Conservation (phyloP, 768 basidiomycete species). For the Rhizopogon roseolus region DNA sequence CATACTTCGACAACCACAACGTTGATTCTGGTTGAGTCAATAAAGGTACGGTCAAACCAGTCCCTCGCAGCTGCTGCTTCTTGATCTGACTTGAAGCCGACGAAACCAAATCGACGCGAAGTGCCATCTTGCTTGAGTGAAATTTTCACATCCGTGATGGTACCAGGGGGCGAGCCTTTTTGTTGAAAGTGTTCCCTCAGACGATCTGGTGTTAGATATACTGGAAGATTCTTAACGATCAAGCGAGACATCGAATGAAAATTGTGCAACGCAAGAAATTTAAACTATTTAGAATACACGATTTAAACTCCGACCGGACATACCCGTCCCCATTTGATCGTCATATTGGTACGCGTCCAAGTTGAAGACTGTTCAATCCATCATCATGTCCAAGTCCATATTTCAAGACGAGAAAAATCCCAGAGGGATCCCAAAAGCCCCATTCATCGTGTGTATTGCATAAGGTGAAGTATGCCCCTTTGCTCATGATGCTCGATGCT, state of each 20-base stretch:
- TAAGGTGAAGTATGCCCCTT: neutral
- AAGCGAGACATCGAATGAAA: slow-evolving; percentile 64
- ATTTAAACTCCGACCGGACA: neutral
- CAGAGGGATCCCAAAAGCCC: slow-evolving; percentile 91
- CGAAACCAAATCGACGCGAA: slow-evolving; percentile 85
- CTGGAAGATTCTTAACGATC: slow-evolving; percentile 77
- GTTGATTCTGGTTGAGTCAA: slow-evolving; percentile 72
- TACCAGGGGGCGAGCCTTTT: slow-evolving; percentile 54
- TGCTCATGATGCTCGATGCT: neutral
- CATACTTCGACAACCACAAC: slow-evolving; percentile 77
- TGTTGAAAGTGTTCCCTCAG: slow-evolving; percentile 68
- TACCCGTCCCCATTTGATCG: neutral
- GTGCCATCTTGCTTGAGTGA: slow-evolving; percentile 73
- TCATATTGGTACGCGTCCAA: neutral
- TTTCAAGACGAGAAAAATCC: slow-evolving; percentile 62
- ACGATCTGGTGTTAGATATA: slow-evolving; percentile 57
- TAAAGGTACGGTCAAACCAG: slow-evolving; percentile 83
- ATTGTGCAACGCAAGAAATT: neutral
- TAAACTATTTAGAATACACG: too few species aligned
- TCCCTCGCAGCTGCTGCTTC: slow-evolving; percentile 72
- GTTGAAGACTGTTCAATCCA: neutral
- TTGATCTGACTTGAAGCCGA: slow-evolving; percentile 79
- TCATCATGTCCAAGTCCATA: slow-evolving; percentile 23
- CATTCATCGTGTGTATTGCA: slow-evolving; percentile 77
- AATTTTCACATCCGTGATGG: slow-evolving; percentile 84